phyloP scores from a whole-genome alignment of 2,329 filamentous ascomycete genomes.

The Verticillium tricorpus region DNA sequence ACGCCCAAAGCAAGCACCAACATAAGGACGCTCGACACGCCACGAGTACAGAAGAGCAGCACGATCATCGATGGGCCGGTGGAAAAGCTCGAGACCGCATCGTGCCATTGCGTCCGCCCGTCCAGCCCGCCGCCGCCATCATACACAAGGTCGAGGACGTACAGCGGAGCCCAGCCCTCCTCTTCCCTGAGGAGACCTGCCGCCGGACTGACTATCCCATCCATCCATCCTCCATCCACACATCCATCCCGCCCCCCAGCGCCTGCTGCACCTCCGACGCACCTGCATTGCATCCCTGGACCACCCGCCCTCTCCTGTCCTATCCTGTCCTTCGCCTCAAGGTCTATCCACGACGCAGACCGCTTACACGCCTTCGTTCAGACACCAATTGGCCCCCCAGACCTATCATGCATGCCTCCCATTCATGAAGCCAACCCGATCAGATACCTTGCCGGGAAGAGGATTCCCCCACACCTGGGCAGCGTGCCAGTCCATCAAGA shows the following conservation, averaged over 20 bases:
- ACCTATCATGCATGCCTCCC: conserved; percentile 45
- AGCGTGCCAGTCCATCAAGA: conserved; percentile 11
- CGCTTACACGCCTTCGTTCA: conserved; percentile 26
- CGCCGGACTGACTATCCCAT: not conserved
- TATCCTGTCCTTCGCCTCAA: not conserved
- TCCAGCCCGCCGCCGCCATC: not conserved
- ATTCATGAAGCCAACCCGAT: conserved; percentile 34
- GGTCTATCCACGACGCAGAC: conserved; percentile 26
- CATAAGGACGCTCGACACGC: not conserved
- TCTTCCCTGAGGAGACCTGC: not conserved
- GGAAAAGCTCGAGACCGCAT: not conserved
- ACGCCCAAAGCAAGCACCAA: not conserved
- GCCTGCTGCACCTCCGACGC: conserved; percentile 12
- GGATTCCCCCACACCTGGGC: conserved; percentile 22
- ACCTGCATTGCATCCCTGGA: conserved; percentile 25
- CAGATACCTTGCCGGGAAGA: conserved; percentile 24
- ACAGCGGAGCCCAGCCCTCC: not conserved
- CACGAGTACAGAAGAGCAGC: not conserved
- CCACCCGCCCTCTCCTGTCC: conserved; percentile 22
- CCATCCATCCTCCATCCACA: not conserved
- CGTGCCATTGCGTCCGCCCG: not conserved
- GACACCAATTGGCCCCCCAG: conserved; percentile 33
- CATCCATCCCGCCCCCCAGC: conserved; percentile 15
- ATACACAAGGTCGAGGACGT: not conserved
- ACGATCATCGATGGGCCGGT: not conserved